phyloP scores from a whole-genome alignment of 768 basidiomycete genomes.

The Phallus indusiatus region DNA sequence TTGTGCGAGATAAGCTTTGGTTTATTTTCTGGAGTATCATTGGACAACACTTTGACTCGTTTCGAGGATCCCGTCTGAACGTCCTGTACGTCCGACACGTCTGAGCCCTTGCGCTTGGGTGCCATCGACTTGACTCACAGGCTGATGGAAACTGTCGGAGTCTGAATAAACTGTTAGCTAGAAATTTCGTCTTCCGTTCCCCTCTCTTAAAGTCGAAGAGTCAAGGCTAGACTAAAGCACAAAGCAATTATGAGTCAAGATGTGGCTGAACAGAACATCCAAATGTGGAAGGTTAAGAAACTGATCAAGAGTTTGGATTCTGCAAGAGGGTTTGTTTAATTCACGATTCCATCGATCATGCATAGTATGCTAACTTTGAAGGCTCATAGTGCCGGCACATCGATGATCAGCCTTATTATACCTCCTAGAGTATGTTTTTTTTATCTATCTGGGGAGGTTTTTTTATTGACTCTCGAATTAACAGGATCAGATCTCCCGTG shows the following conservation, averaged over 20 bases:
- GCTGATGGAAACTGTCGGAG: neutral
- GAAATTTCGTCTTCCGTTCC: neutral
- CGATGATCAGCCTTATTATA: slow-evolving; percentile 97
- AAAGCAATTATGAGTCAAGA: slow-evolving; percentile 60
- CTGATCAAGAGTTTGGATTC: slow-evolving; percentile 96
- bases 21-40: neutral
- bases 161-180: neutral
- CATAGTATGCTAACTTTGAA: neutral
- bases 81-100: neutral
- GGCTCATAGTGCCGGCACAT: slow-evolving; percentile 75
- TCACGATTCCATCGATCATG: neutral
- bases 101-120: neutral
- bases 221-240: slow-evolving; percentile 5
- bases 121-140: neutral
- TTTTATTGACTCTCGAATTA: neutral
- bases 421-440: slow-evolving; percentile 70
- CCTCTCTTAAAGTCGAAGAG: neutral
- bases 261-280: slow-evolving; percentile 87
- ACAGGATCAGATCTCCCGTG: slow-evolving; percentile 89
- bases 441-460: neutral
- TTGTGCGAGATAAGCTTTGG: neutral
- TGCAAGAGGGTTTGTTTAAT: slow-evolving; percentile 63
- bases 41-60: neutral
- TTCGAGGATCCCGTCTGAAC: neutral
- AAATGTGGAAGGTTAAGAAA: slow-evolving; percentile 99